phyloP scores from a whole-genome alignment of 495 filamentous ascomycete species.

The Lophiotrema nucula region DNA sequence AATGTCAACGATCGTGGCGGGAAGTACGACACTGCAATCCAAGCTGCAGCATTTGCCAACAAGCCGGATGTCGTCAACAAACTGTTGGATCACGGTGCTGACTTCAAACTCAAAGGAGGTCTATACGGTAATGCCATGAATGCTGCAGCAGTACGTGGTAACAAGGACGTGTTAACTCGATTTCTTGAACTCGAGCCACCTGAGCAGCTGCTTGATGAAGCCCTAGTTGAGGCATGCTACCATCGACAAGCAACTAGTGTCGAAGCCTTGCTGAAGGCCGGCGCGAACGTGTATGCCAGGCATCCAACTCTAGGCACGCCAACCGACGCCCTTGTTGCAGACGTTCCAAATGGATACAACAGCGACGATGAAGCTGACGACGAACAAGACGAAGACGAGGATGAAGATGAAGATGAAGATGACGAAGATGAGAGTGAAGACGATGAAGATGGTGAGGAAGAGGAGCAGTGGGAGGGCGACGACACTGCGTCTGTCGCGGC shows the following conservation, averaged over 20 bases:
- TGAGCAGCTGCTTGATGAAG: constrained; percentile 21
- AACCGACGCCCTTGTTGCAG: constrained; percentile 8
- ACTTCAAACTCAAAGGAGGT: constrained; percentile 16
- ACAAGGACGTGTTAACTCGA: constrained; percentile 1
- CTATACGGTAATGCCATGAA: constrained; percentile 7
- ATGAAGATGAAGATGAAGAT: constrained; percentile 2
- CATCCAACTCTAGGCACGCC: constrained; percentile 15
- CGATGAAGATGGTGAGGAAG: constrained; percentile 14
- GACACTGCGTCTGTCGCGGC: constrained; percentile 1
- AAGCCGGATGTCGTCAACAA: constrained; percentile 21
- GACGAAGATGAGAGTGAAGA: constrained; percentile 12
- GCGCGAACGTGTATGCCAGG: constrained; percentile 14
- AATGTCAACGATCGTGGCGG: constrained; percentile 35
- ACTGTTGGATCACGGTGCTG: constrained; percentile 32
- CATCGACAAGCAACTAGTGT: constrained; percentile 7
- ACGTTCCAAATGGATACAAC: constrained; percentile 15
- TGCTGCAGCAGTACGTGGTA: constrained; percentile 9
- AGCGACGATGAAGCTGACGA: constrained; percentile 11
- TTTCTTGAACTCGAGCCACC: constrained; percentile 11
- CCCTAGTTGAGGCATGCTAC: constrained; percentile 14
- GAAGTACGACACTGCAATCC: constrained; percentile 32
- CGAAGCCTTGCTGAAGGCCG: constrained; percentile 18
- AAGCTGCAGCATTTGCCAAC: constrained; percentile 30
- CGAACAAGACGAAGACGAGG: constrained; percentile 23
- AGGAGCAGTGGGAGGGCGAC: constrained; percentile 10